Conservation (phyloP, 768 basidiomycete species). For the Mycena filopes region DNA sequence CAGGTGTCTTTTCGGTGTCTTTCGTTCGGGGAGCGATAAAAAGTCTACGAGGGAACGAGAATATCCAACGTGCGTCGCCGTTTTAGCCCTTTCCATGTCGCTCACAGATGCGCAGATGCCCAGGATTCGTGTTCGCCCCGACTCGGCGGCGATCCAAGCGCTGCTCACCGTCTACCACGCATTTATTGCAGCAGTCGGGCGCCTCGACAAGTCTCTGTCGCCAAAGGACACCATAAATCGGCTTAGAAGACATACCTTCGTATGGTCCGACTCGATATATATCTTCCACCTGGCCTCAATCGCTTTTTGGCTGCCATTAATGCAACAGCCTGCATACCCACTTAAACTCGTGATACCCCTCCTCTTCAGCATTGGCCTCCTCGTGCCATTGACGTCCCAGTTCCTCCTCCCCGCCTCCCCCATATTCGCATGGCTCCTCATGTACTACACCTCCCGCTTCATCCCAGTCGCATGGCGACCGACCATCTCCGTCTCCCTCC, state of each 20-base stretch:
- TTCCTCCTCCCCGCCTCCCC: conserved; percentile 92
- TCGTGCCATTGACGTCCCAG: conserved; percentile 89
- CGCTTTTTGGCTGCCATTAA: conserved; percentile 76
- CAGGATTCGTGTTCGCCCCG: conserved; percentile 18
- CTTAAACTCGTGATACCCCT: conserved; percentile 82
- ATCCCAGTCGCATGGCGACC: conserved; percentile 84
- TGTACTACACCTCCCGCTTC: conserved; percentile 88
- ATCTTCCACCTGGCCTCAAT: conserved; percentile 72
- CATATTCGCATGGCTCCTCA: conserved; percentile 85
- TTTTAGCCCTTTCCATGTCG: background rate
- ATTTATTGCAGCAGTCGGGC: conserved; percentile 67
- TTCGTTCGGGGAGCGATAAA: background rate
- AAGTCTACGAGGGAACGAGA: background rate
- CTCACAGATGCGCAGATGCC: conserved; percentile 24
- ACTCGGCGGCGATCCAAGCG: conserved; percentile 12
- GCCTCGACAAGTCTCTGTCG: conserved; percentile 82
- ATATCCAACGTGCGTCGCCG: conserved; percentile 8
- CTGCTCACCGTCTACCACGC: conserved; percentile 48
- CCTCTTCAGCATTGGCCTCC: conserved; percentile 72
- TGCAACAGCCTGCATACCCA: conserved; percentile 76
- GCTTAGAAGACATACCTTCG: conserved; percentile 67
- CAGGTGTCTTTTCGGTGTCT: background rate
- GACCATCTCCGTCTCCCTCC: conserved; percentile 87
- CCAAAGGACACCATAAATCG: conserved; percentile 72
- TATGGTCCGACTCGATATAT: conserved; percentile 67